Conservation (phyloP, 2,329 filamentous ascomycete species). For the Colletotrichum sp. region DNA sequence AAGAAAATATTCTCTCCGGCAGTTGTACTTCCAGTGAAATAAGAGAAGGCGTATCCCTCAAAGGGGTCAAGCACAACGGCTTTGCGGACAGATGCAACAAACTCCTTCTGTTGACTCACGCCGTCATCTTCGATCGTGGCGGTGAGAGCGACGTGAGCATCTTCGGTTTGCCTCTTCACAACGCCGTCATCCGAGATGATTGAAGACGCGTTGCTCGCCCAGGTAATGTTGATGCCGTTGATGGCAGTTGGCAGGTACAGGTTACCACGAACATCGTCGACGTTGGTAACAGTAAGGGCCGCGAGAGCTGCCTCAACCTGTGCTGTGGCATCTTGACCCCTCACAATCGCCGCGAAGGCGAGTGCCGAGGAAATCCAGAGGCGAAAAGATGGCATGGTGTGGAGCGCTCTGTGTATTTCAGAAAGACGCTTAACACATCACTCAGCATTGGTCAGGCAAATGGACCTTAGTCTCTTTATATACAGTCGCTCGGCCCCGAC, state of each 20-base stretch:
- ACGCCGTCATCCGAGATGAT: conserved; percentile 38
- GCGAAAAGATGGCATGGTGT: neutral
- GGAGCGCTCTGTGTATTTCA: neutral
- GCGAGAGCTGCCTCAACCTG: conserved; percentile 22
- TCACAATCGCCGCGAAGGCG: conserved; percentile 1
- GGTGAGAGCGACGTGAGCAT: conserved; percentile 35
- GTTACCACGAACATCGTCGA: conserved; percentile 43
- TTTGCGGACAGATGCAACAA: conserved; percentile 38
- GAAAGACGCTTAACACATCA: neutral
- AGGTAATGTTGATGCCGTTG: conserved; percentile 35
- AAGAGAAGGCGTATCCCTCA: conserved; percentile 56
- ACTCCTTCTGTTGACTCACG: conserved; percentile 28
- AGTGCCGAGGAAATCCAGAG: conserved; percentile 6
- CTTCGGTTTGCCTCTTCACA: conserved; percentile 34
- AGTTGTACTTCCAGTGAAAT: conserved; percentile 50
- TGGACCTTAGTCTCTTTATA: neutral
- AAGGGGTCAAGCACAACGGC: conserved; percentile 34
- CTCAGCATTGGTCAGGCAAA: neutral
- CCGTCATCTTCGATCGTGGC: conserved; percentile 33
- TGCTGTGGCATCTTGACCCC: neutral
- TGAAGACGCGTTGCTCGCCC: conserved; percentile 36
- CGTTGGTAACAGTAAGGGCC: conserved; percentile 32
- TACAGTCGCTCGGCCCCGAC: neutral
- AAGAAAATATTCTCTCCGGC: conserved; percentile 58
- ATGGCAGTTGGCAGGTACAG: conserved; percentile 35